Percentiles rank a stretch among this genome's conserved stretches.
Evolutionary conservation across 140 eudicot genomes (phyloP).

Genomic region (Stevia rebaudiana): DNA sequence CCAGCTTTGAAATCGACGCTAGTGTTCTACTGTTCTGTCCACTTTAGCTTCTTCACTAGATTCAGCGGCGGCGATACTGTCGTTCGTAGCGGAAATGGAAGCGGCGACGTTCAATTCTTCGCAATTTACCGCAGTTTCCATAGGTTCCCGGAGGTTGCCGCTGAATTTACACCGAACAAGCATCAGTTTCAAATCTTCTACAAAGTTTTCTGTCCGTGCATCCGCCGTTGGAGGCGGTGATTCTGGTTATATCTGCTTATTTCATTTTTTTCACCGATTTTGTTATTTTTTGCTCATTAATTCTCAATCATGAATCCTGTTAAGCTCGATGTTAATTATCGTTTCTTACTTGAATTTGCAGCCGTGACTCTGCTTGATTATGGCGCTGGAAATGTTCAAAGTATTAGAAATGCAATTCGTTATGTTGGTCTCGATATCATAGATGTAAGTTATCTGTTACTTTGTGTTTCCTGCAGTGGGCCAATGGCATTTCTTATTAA

Average conservation of each 20-base stretch:
- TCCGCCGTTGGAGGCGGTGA: constrained; percentile 41
- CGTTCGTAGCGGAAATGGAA: constrained; percentile 31
- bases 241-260: constrained; percentile 32
- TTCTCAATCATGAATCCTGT: background rate
- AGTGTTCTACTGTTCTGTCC: background rate
- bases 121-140: constrained; percentile 23
- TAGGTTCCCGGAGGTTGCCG: constrained; percentile 20
- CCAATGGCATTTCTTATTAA: background rate
- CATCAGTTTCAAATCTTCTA: constrained; percentile 36
- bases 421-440: constrained; percentile 65
- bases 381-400: constrained; percentile 95
- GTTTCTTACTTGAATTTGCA: constrained; percentile 17
- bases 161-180: constrained; percentile 7
- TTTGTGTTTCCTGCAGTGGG: background rate
- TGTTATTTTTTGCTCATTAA: background rate
- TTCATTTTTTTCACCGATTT: background rate
- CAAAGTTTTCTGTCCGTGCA: constrained; percentile 49
- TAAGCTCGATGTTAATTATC: background rate
- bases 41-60: background rate
- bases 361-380: constrained; percentile 92
- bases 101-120: constrained; percentile 40
- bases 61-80: constrained; percentile 7
- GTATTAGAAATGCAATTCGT: constrained; percentile 89
- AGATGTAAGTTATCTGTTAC: constrained; percentile 43
- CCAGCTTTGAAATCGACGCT: background rate